Conservation (phyloP, 2,329 filamentous ascomycete species). For the Aspergillus sclerotialis region DNA sequence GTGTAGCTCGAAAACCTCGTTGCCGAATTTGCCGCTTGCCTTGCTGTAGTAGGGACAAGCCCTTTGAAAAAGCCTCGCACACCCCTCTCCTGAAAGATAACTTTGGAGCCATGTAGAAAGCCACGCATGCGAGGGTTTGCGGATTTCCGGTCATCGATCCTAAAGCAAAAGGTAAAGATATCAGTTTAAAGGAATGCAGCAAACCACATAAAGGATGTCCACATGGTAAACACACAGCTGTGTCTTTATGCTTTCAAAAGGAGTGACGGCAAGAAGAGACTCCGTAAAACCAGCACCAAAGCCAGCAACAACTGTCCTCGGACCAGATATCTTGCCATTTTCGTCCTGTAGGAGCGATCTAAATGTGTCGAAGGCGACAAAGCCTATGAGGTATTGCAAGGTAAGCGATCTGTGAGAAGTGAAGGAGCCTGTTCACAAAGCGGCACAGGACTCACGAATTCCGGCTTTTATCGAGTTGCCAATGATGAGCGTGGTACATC, state of each 20-base stretch:
- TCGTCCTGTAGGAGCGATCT: conserved; percentile 75
- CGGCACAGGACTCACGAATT: conserved; percentile 58
- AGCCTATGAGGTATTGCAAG: conserved; percentile 47
- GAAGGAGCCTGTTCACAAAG: too few species aligned
- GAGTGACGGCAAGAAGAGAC: conserved; percentile 86
- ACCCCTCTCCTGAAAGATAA: conserved; percentile 84
- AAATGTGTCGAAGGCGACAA: conserved; percentile 94
- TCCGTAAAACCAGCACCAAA: conserved; percentile 95
- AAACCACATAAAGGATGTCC: too few species aligned
- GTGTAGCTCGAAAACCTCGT: conserved; percentile 89
- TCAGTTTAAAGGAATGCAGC: background rate
- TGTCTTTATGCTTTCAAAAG: conserved; percentile 97
- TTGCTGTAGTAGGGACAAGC: conserved; percentile 86
- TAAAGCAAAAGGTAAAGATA: conserved; percentile 26
- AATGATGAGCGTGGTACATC: conserved; percentile 93
- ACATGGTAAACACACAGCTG: conserved; percentile 57
- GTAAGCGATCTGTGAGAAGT: conserved; percentile 1
- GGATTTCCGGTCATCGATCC: conserved; percentile 89
- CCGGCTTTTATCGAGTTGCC: conserved; percentile 96
- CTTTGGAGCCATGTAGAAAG: conserved; percentile 79
- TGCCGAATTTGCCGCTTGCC: conserved; percentile 91
- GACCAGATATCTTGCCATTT: conserved; percentile 82
- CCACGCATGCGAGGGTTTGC: conserved; percentile 80
- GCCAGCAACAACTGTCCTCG: conserved; percentile 83
- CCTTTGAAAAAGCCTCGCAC: conserved; percentile 93